phyloP scores from a whole-genome alignment of 129 eudicot genomes.

The Arctium minus region DNA sequence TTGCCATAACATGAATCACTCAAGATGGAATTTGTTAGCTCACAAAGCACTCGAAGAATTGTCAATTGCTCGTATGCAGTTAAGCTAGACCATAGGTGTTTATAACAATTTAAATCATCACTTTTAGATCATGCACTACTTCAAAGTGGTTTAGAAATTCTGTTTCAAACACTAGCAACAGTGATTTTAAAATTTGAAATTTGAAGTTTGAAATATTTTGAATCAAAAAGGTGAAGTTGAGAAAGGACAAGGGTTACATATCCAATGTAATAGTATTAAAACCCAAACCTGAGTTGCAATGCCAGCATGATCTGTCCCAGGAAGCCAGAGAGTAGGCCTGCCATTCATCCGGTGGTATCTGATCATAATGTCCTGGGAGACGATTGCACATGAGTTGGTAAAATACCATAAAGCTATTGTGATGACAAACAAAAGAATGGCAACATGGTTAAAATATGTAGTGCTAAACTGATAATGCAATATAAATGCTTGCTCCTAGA shows the following conservation, averaged over 20 bases:
- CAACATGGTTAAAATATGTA: not conserved
- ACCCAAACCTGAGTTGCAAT: conserved; percentile 92
- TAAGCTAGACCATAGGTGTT: not conserved
- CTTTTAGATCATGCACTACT: not conserved
- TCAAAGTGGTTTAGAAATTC: not conserved
- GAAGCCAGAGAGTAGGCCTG: conserved; percentile 94
- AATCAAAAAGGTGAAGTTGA: not conserved
- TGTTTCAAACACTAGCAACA: not conserved
- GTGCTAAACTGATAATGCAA: not conserved
- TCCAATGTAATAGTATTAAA: not conserved
- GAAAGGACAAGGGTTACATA: not conserved
- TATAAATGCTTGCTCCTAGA: not conserved
- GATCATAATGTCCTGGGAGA: conserved; percentile 87
- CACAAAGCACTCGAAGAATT: not conserved
- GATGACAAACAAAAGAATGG: not conserved
- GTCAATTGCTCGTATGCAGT: not conserved
- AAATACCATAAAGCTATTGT: not conserved
- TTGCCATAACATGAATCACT: not conserved
- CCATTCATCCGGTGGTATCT: conserved; percentile 97
- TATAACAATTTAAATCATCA: not conserved
- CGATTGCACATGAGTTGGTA: conserved; percentile 9
- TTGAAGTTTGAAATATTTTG: not conserved
- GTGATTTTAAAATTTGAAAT: not conserved
- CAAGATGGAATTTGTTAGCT: not conserved
- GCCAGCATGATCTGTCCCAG: conserved; percentile 99